A percentile compares a stretch with the other conserved stretches of the same genome.
Evolutionary conservation across 306 rosid genomes (phyloP).

Genomic region (Cucumis hystrix): DNA sequence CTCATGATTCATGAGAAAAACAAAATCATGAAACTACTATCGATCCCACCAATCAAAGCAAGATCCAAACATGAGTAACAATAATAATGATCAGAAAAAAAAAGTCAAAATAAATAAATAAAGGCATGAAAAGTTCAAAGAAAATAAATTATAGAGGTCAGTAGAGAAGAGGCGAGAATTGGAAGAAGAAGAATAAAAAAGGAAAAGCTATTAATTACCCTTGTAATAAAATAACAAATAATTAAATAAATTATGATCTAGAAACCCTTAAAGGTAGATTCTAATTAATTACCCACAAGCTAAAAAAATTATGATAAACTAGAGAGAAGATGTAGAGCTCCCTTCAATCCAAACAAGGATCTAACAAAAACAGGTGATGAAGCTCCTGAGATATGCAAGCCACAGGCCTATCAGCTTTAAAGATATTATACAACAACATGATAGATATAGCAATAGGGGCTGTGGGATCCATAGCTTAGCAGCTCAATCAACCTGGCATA

Average conservation of each 20-base stretch:
- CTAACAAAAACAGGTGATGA: slow-evolving; percentile 17
- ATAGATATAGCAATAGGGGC: slow-evolving; percentile 25
- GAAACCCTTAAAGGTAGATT: too few species aligned
- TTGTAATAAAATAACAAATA: too few species aligned
- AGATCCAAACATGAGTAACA: neutral
- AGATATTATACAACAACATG: neutral
- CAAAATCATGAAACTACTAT: neutral
- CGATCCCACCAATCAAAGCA: neutral
- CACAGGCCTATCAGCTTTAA: slow-evolving; percentile 38
- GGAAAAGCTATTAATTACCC: too few species aligned
- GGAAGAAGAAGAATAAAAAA: too few species aligned
- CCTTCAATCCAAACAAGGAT: slow-evolving; percentile 99
- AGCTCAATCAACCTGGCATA: slow-evolving; percentile 60
- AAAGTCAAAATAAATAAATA: too few species aligned
- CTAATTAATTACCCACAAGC: too few species aligned
- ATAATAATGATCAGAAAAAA: neutral
- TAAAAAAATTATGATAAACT: too few species aligned
- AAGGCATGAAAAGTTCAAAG: too few species aligned
- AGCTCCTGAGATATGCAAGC: slow-evolving; percentile 88
- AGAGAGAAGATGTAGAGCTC: slow-evolving; percentile 61
- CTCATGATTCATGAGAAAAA: too few species aligned
- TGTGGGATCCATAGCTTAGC: slow-evolving; percentile 88
- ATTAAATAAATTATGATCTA: too few species aligned
- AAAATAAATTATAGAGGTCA: too few species aligned
- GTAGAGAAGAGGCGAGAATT: too few species aligned